Percentiles rank a stretch among this genome's conserved stretches.
phyloP scores from a whole-genome alignment of 2,329 filamentous ascomycete species.

The Pyricularia grisea region DNA sequence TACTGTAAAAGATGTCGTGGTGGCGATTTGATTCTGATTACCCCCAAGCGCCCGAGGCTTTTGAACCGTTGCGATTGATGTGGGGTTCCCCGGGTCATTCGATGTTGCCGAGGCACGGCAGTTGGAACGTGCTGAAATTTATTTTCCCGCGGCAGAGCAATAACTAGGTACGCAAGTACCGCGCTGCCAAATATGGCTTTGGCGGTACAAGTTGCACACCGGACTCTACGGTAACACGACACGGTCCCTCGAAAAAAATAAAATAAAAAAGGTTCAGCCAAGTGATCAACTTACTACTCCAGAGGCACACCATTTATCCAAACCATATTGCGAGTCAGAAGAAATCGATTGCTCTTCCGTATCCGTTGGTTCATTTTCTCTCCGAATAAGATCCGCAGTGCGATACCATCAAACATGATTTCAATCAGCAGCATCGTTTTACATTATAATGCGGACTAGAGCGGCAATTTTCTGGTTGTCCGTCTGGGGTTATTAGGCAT shows the following conservation, averaged over 20 bases:
- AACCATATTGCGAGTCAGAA: too few relatives aligned
- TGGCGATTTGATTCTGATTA: background rate
- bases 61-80: background rate
- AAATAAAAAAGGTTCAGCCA: too few relatives aligned
- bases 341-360: too few relatives aligned
- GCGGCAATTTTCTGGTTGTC: too few relatives aligned
- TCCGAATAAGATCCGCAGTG: too few relatives aligned
- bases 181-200: background rate
- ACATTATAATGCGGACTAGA: too few relatives aligned
- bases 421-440: too few relatives aligned
- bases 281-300: too few relatives aligned
- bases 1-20: background rate
- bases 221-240: background rate
- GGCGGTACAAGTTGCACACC: background rate
- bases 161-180: background rate
- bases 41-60: background rate
- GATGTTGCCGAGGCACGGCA: constrained; percentile 1
- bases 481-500: too few relatives aligned
- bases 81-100: background rate
- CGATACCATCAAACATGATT: too few relatives aligned
- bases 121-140: background rate
- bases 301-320: too few relatives aligned
- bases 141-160: background rate
- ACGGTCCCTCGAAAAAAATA: background rate
- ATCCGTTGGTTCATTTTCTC: too few relatives aligned